Base-by-base conservation (phyloP, 306 rosid genomes). In the Morella rubra region DNA sequence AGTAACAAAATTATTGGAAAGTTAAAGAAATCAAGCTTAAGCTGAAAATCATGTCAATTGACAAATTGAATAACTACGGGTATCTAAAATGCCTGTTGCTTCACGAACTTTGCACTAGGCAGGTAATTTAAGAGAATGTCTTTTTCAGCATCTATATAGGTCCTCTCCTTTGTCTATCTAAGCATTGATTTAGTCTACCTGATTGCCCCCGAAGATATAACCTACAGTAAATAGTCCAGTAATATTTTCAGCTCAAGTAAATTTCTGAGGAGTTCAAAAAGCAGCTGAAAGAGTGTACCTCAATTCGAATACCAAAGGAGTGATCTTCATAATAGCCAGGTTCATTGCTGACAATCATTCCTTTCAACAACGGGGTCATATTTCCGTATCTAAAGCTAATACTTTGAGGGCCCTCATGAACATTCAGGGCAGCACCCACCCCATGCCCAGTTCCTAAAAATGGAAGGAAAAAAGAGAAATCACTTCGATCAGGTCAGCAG, bases 291-390 rank as follows among this genome's bases (percentile, higher is more conserved):
- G 59, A 77, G 32, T 61, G 53, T 78, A 95, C 98, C 92, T 95
- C 98, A 82, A 95, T 90, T 64, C 98, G 88, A 83, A 95, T 95
- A 60, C 98, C 97, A 41, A 95, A 95, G 45, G 97, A 85, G 76
- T 95, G 90, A 78, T 95, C 98, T 85, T 95, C 97, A 81, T 95
- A 95, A 81, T 95, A 92, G 78, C 98, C 98, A 56, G 98, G 98
- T 77, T 95, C 97, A 66, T 95, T 95, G 97, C 98, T 90, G 82
- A 92, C 91, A 66, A 95, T 51, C 98, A 92, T 92, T 83, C 93
- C 97, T 20, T 73, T 81, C 72, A 88, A 85, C 37, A 95, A 87
- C 81, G 97, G 81, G 62, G 92, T 92, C 81, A 72, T 85, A 87
- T 95, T 95, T 84, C 97, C 97, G 81, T 44, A 95, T 56, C 97